phyloP scores from a whole-genome alignment of 2,329 filamentous ascomycete species.

The Hypoxylon sp. region DNA sequence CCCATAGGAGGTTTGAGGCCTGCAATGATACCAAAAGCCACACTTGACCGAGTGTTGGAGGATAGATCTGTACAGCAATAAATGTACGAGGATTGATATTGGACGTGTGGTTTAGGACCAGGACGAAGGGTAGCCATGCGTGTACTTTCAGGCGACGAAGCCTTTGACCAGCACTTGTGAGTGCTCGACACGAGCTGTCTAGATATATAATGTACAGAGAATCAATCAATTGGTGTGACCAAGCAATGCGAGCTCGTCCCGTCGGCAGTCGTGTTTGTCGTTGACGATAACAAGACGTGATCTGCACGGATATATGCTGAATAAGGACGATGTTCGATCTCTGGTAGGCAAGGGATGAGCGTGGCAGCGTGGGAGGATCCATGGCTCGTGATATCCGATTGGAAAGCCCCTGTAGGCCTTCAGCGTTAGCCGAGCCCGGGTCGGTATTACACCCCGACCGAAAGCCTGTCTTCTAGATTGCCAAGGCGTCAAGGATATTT shows the following conservation, averaged over 20 bases:
- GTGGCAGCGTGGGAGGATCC: constrained; percentile 3
- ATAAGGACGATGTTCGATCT: constrained; percentile 9
- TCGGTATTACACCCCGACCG: constrained; percentile 21
- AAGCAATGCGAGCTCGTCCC: constrained; percentile 1
- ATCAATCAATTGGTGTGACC: background rate
- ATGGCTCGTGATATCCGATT: constrained; percentile 1
- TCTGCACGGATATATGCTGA: constrained; percentile 20
- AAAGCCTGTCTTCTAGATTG: constrained; percentile 12
- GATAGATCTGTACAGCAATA: too few species aligned
- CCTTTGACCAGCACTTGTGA: background rate
- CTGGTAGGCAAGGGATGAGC: constrained; percentile 10
- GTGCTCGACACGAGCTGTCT: constrained; percentile 15
- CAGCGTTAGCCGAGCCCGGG: constrained; percentile 23
- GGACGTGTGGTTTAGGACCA: constrained; percentile 16
- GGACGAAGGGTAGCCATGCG: constrained; percentile 19
- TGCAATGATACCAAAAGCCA: constrained; percentile 1
- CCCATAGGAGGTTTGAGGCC: constrained; percentile 1
- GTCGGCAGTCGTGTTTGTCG: constrained; percentile 7
- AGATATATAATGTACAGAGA: constrained; percentile 10
- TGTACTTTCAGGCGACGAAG: constrained; percentile 1
- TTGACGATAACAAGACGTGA: constrained; percentile 12
- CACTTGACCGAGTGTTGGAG: constrained; percentile 6
- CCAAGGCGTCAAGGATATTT: background rate
- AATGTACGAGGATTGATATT: constrained; percentile 9
- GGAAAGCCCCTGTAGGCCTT: constrained; percentile 9